A percentile compares a stretch with the other conserved stretches of the same genome.
Evolutionary conservation across 306 rosid species (phyloP).

Genomic region (Vachellia pachyceras): DNA sequence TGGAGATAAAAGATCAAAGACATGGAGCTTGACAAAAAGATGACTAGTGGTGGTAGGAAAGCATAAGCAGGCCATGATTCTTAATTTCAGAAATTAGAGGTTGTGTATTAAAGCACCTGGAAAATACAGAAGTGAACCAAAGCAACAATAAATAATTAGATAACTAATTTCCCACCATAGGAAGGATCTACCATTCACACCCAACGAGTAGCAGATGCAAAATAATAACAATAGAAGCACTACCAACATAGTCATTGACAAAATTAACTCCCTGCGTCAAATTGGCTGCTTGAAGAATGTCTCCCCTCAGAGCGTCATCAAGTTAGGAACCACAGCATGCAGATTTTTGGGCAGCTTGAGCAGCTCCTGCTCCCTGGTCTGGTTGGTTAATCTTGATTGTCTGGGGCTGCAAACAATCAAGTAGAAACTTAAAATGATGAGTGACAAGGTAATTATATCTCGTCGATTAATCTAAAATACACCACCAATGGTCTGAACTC

Average conservation of each 20-base stretch:
- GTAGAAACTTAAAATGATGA: conserved; percentile 5
- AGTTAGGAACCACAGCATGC: conserved; percentile 88
- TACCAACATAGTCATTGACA: conserved; percentile 54
- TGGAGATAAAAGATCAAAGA: neutral
- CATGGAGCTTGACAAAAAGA: neutral
- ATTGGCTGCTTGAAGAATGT: conserved; percentile 44
- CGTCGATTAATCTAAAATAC: conserved; percentile 13
- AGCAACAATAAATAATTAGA: conserved; percentile 52
- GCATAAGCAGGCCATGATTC: conserved; percentile 19
- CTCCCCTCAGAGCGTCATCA: conserved; percentile 28
- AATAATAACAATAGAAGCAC: conserved; percentile 60
- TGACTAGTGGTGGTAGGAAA: neutral
- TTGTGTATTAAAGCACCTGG: conserved; percentile 23
- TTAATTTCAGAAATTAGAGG: conserved; percentile 24
- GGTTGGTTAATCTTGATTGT: conserved; percentile 87
- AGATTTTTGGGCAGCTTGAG: conserved; percentile 72
- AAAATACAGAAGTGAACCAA: conserved; percentile 15
- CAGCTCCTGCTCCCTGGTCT: conserved; percentile 76
- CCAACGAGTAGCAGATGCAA: conserved; percentile 52
- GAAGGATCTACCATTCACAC: conserved; percentile 70
- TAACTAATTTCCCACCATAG: conserved; percentile 52
- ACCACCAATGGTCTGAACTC: conserved; percentile 9
- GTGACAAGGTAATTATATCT: conserved; percentile 11
- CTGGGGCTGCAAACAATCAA: conserved; percentile 73
- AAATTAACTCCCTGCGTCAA: conserved; percentile 59